phyloP scores from a whole-genome alignment of 441 rosid species.

The Gossypium schwendimanii region DNA sequence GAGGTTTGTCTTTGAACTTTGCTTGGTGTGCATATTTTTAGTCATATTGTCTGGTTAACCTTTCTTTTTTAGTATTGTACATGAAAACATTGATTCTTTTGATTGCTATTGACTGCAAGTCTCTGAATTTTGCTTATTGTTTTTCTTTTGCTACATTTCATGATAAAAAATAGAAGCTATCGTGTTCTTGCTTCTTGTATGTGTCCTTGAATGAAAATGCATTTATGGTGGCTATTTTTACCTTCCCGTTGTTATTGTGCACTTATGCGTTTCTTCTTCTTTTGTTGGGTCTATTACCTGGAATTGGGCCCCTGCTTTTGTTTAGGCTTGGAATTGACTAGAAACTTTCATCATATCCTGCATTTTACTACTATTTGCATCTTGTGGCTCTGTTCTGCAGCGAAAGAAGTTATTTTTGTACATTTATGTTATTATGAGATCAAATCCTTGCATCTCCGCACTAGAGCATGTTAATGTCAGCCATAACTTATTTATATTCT shows the following conservation, averaged over 20 bases:
- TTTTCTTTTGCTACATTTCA: neutral
- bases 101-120: neutral
- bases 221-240: slow-evolving; percentile 5
- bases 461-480: neutral
- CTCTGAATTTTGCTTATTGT: neutral
- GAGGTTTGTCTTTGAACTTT: slow-evolving; percentile 54
- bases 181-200: slow-evolving; percentile 8
- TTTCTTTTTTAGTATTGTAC: neutral
- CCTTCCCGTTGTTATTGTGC: neutral
- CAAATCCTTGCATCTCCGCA: neutral
- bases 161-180: neutral
- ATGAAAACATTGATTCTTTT: slow-evolving; percentile 13
- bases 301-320: neutral
- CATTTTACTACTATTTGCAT: neutral
- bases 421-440: slow-evolving; percentile 2
- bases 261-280: neutral
- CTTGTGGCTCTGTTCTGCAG: neutral
- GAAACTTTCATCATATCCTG: neutral
- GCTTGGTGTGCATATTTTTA: slow-evolving; percentile 5
- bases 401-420: neutral
- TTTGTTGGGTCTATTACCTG: neutral
- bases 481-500: neutral
- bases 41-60: slow-evolving; percentile 5
- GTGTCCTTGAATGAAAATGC: neutral
- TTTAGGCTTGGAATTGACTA: slow-evolving; percentile 1